Conservation (phyloP, 108 stramenopile genomes). For the Fragilariopsis cylindrus region DNA sequence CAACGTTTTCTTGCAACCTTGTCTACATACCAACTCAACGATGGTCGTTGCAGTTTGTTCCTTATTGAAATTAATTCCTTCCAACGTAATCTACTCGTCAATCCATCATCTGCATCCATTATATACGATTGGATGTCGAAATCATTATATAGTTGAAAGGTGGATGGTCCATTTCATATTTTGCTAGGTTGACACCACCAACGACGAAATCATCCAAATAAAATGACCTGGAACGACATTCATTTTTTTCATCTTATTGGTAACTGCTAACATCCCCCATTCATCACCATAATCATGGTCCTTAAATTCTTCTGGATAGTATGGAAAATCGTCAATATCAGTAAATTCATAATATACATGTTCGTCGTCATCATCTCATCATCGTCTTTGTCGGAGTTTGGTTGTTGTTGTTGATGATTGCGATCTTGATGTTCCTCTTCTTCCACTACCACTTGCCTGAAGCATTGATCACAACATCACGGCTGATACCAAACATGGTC, state of each 20-base stretch:
- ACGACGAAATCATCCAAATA: slow-evolving; percentile 23
- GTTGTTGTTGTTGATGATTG: background rate
- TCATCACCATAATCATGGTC: background rate
- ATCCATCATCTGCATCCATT: background rate
- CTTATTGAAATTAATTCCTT: slow-evolving; percentile 13
- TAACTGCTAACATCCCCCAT: background rate
- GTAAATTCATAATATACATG: slow-evolving; percentile 7
- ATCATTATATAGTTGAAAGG: slow-evolving; percentile 17
- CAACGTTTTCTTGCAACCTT: slow-evolving; percentile 32
- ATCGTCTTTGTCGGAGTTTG: background rate
- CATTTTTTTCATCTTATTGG: background rate
- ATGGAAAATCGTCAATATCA: slow-evolving; percentile 12
- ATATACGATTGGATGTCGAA: slow-evolving; percentile 23
- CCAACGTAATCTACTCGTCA: slow-evolving; percentile 5
- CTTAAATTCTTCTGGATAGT: slow-evolving; percentile 17
- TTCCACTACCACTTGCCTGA: background rate
- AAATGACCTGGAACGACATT: background rate
- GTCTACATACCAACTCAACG: slow-evolving; percentile 21
- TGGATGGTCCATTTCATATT: background rate
- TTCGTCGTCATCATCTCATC: background rate
- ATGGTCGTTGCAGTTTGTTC: background rate
- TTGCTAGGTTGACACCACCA: slow-evolving; percentile 23
- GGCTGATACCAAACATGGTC: background rate
- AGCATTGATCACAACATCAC: background rate
- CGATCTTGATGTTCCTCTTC: background rate